Percentiles rank a stretch among this genome's conserved stretches.
Evolutionary conservation across 2,329 filamentous ascomycete species (phyloP).

Genomic region (Ceratocystis albifundus): DNA sequence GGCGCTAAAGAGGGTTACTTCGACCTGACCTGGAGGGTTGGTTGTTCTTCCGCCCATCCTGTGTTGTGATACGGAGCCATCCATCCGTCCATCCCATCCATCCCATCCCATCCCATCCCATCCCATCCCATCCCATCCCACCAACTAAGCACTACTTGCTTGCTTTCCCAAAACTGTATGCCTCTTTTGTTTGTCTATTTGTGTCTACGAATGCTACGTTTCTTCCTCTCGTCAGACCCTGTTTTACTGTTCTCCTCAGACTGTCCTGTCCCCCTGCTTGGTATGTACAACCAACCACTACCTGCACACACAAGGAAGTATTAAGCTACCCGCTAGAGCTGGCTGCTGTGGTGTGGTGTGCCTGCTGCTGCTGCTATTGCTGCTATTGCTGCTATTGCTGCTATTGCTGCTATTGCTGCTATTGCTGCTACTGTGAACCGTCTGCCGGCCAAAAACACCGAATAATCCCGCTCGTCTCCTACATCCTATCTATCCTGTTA

Average conservation of each 20-base stretch:
- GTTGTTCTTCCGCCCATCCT: not conserved
- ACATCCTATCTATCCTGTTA: not conserved
- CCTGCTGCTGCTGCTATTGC: not conserved
- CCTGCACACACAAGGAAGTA: too few relatives aligned
- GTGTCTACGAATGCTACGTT: not conserved
- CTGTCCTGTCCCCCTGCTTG: too few relatives aligned
- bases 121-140: not conserved
- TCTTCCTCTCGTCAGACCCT: not conserved
- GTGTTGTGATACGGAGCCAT: not conserved
- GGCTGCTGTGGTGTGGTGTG: not conserved
- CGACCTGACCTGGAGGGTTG: not conserved
- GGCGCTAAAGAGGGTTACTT: not conserved
- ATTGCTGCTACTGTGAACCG: not conserved
- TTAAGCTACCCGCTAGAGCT: too few relatives aligned
- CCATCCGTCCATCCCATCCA: too few relatives aligned
- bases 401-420: too few relatives aligned
- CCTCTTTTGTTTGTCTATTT: not conserved
- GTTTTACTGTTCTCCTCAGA: too few relatives aligned
- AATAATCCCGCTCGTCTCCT: not conserved
- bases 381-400: too few relatives aligned
- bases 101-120: not conserved
- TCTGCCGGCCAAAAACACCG: not conserved
- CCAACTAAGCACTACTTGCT: not conserved
- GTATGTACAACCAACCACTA: too few relatives aligned
- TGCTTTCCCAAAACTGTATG: not conserved